phyloP scores from a whole-genome alignment of 2,329 filamentous ascomycete species.

The Stachybotrys elegans region DNA sequence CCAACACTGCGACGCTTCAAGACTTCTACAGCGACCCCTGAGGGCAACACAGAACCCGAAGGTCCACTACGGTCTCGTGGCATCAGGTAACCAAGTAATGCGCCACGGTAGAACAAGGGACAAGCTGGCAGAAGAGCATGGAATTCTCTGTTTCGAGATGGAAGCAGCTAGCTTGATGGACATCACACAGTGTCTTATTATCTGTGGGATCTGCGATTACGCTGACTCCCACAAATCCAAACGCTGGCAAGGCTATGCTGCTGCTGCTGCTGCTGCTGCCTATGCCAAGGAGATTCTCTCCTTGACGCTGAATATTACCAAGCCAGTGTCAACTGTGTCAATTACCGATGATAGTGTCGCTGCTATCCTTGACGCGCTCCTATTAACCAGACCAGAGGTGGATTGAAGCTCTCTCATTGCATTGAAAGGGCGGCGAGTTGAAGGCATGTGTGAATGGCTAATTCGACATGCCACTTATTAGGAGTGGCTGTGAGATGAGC shows the following conservation, averaged over 20 bases:
- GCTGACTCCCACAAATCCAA: slow-evolving; percentile 7
- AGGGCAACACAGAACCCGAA: not conserved
- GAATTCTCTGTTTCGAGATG: slow-evolving; percentile 8
- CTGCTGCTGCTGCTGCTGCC: slow-evolving; percentile 4
- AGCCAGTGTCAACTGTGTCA: not conserved
- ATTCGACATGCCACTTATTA: not conserved
- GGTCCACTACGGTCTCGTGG: slow-evolving; percentile 5
- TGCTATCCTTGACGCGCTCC: slow-evolving; percentile 13
- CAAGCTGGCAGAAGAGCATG: not conserved
- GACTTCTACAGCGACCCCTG: not conserved
- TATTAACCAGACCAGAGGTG: slow-evolving; percentile 16
- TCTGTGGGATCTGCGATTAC: slow-evolving; percentile 10
- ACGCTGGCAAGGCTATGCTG: slow-evolving; percentile 4
- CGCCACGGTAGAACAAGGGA: not conserved
- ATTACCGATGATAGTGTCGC: slow-evolving; percentile 2
- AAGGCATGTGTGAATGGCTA: not conserved
- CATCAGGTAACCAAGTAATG: slow-evolving; percentile 2
- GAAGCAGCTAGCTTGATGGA: slow-evolving; percentile 8
- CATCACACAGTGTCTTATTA: slow-evolving; percentile 5
- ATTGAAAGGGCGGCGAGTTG: slow-evolving; percentile 12
- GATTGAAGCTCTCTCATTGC: slow-evolving; percentile 16
- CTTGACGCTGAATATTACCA: not conserved
- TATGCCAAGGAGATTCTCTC: slow-evolving; percentile 5
- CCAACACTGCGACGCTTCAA: not conserved
- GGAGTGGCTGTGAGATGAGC: not conserved